Evolutionary conservation across 2,329 filamentous ascomycete genomes (phyloP).

Genomic region (Exophiala sp.): DNA sequence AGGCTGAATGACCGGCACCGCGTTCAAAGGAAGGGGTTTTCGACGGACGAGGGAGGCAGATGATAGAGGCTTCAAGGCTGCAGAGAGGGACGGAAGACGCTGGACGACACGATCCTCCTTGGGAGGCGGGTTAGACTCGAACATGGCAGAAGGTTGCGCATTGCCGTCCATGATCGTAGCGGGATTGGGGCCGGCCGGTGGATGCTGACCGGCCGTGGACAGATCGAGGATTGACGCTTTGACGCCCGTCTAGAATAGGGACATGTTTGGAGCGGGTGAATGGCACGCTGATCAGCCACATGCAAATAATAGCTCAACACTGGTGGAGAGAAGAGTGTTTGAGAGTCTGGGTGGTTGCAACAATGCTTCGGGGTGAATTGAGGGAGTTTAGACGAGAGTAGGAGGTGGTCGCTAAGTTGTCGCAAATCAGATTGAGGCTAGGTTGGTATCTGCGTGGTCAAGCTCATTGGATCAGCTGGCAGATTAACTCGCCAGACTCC

Average conservation of each 20-base stretch:
- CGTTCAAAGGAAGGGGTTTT: slow-evolving; percentile 50
- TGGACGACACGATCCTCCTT: slow-evolving; percentile 18
- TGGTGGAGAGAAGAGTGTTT: slow-evolving; percentile 11
- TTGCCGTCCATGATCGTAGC: slow-evolving; percentile 14
- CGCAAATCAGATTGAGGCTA: slow-evolving; percentile 14
- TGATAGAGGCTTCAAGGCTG: slow-evolving; percentile 21
- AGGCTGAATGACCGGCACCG: slow-evolving; percentile 23
- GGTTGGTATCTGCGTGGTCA: background rate
- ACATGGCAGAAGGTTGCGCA: slow-evolving; percentile 10
- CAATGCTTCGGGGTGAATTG: slow-evolving; percentile 1
- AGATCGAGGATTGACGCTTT: slow-evolving; percentile 21
- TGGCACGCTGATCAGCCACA: slow-evolving; percentile 25
- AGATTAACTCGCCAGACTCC: slow-evolving; percentile 10
- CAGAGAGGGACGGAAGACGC: slow-evolving; percentile 20
- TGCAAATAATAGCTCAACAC: slow-evolving; percentile 11
- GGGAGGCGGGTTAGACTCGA: slow-evolving; percentile 20
- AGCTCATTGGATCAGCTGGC: slow-evolving; percentile 2
- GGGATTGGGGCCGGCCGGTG: background rate
- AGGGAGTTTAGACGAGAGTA: slow-evolving; percentile 7
- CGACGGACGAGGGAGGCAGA: slow-evolving; percentile 41
- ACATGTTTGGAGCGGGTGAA: slow-evolving; percentile 18
- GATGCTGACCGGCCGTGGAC: slow-evolving; percentile 6
- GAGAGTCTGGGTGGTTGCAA: slow-evolving; percentile 1
- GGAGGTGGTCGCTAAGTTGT: slow-evolving; percentile 15
- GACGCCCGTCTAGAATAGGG: slow-evolving; percentile 23